Conservation (phyloP, 2,329 filamentous ascomycete genomes). For the Fusarium mangiferae region DNA sequence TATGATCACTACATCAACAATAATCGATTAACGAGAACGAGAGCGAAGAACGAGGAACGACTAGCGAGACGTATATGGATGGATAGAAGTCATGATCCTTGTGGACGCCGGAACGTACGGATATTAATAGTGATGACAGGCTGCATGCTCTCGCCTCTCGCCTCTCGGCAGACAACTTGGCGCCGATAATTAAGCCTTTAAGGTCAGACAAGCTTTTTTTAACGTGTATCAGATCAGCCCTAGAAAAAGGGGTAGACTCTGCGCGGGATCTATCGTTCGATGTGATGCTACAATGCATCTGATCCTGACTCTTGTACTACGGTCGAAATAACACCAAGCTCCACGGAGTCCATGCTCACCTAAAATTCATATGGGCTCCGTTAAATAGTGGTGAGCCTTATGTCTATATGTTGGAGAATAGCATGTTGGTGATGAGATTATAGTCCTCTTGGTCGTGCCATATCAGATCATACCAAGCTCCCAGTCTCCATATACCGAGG, state of each 20-base stretch:
- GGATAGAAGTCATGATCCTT: background rate
- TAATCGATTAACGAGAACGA: background rate
- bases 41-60: background rate
- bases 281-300: background rate
- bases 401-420: background rate
- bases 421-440: background rate
- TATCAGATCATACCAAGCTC: background rate
- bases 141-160: background rate
- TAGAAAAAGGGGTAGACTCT: constrained; percentile 16
- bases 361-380: rapidly evolving
- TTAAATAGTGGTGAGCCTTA: background rate
- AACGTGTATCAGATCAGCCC: constrained; percentile 11
- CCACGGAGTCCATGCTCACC: no score
- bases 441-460: background rate
- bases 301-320: background rate
- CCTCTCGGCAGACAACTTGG: background rate
- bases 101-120: constrained; percentile 24
- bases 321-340: no score
- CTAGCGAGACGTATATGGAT: background rate
- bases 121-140: background rate
- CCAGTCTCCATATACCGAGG: background rate
- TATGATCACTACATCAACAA: background rate
- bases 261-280: background rate
- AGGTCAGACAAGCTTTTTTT: constrained; percentile 31
- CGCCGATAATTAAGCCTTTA: background rate